Percentiles rank a stretch among this genome's conserved stretches.
Evolutionary conservation across 768 basidiomycete genomes (phyloP).

Genomic region (Gloeostereum incarnatum): DNA sequence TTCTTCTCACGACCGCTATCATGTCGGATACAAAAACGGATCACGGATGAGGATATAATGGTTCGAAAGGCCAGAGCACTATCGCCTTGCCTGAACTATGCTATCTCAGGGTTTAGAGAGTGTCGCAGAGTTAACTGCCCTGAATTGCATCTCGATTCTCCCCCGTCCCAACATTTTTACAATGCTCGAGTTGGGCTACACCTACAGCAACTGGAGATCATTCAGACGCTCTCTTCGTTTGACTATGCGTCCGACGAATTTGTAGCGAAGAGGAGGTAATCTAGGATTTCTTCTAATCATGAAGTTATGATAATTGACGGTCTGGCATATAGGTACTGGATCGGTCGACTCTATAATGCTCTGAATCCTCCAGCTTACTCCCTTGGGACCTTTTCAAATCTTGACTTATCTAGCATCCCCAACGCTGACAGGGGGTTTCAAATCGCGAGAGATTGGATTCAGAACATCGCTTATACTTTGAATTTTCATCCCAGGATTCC

Average conservation of each 20-base stretch:
- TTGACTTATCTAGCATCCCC: slow-evolving; percentile 21
- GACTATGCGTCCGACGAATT: slow-evolving; percentile 1
- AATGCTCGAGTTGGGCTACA: slow-evolving; percentile 32
- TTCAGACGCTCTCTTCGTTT: slow-evolving; percentile 20
- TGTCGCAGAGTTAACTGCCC: slow-evolving; percentile 26
- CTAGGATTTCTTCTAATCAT: neutral
- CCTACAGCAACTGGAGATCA: slow-evolving; percentile 40
- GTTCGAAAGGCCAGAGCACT: slow-evolving; percentile 22
- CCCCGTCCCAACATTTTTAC: slow-evolving; percentile 21
- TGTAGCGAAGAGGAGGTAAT: neutral
- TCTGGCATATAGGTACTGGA: slow-evolving; percentile 33
- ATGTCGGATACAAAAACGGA: slow-evolving; percentile 15
- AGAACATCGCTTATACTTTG: slow-evolving; percentile 25
- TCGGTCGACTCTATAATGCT: slow-evolving; percentile 36
- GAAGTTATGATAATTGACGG: neutral
- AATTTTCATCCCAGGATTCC: slow-evolving; percentile 11
- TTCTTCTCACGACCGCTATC: slow-evolving; percentile 16
- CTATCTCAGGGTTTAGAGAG: slow-evolving; percentile 14
- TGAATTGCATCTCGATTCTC: slow-evolving; percentile 21
- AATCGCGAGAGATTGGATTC: slow-evolving; percentile 36
- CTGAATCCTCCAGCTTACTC: slow-evolving; percentile 35
- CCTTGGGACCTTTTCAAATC: slow-evolving; percentile 31
- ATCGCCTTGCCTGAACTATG: slow-evolving; percentile 27
- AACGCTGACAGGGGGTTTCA: slow-evolving; percentile 24
- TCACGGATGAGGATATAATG: slow-evolving; percentile 17